Evolutionary conservation across 1,284 basidiomycete species (phyloP).

Genomic region (Rhodotorula sp.): DNA sequence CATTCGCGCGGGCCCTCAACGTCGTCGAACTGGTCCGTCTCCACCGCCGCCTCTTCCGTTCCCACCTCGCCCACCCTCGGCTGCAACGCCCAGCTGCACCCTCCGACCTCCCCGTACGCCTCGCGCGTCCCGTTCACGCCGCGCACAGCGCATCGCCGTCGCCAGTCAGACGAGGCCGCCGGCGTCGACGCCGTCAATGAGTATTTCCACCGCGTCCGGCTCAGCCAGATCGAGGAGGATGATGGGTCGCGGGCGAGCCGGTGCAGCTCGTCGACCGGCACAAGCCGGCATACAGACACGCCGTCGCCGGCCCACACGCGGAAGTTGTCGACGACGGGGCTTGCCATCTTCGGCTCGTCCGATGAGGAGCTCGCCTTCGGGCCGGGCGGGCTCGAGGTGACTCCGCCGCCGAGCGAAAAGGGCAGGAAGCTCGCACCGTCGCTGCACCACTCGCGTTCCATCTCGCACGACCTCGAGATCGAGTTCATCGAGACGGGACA

Average conservation of each 20-base stretch:
- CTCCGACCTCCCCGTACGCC: not conserved
- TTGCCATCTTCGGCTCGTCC: constrained; percentile 6
- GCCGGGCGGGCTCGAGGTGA: too few relatives aligned
- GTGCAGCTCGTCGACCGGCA: not conserved
- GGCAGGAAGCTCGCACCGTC: not conserved
- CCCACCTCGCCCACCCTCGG: constrained; percentile 25
- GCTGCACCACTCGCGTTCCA: constrained; percentile 5
- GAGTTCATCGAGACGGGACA: constrained; percentile 33
- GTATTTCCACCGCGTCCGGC: constrained; percentile 30
- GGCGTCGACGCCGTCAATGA: constrained; percentile 35
- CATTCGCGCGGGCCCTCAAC: constrained; percentile 37
- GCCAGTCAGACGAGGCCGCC: constrained; percentile 25
- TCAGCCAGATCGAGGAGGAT: constrained; percentile 32
- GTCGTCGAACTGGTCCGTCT: constrained; percentile 29
- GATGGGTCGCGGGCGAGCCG: not conserved
- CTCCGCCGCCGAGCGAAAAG: not conserved
- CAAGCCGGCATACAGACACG: not conserved
- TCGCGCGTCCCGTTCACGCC: constrained; percentile 30
- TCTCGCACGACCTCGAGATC: constrained; percentile 29
- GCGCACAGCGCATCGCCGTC: constrained; percentile 20
- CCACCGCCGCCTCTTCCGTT: constrained; percentile 35
- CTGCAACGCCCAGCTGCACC: not conserved
- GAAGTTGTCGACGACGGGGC: not conserved
- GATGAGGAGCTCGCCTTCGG: not conserved
- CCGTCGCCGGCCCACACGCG: not conserved